These are phyloP conservation scores for Magnusiomyces ingens DNA, from an alignment of 1,139 yeast genomes.

Conservation along the genomic window DNA sequence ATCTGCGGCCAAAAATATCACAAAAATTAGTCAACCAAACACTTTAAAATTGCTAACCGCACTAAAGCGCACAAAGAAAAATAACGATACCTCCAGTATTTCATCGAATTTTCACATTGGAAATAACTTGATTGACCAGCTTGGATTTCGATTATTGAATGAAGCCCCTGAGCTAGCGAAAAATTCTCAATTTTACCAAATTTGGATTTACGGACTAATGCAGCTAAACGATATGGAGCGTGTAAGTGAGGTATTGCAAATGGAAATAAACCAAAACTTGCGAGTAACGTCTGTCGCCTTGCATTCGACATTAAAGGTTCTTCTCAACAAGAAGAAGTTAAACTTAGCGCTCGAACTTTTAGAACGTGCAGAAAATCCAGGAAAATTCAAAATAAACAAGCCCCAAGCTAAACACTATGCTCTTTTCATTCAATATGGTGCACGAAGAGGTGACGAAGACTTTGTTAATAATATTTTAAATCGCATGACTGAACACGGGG, in stretches of 20 bases:
- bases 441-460: conserved; percentile 19
- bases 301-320: conserved; percentile 21
- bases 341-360: conserved; percentile 20
- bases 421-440: conserved; percentile 24
- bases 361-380: conserved; percentile 18
- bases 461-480: conserved; percentile 18
- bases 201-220: conserved; percentile 27
- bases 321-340: conserved; percentile 19
- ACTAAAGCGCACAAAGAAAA: not conserved
- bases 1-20: conserved; percentile 17
- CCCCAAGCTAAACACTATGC: conserved; percentile 23
- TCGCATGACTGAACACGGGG: conserved; percentile 18
- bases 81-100: not conserved
- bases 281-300: conserved; percentile 18
- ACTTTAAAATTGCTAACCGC: not conserved
- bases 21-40: conserved; percentile 1
- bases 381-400: not conserved
- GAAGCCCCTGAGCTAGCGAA: conserved; percentile 24
- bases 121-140: conserved; percentile 7
- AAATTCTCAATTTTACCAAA: conserved; percentile 22
- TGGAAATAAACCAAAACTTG: conserved; percentile 12
- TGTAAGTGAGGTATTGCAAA: not conserved
- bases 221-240: conserved; percentile 21
- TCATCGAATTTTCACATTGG: not conserved
- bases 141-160: conserved; percentile 3